A percentile compares a stretch with the other conserved stretches of the same genome.
Conservation (phyloP, 306 rosid genomes). For the Sicyos edulis region DNA sequence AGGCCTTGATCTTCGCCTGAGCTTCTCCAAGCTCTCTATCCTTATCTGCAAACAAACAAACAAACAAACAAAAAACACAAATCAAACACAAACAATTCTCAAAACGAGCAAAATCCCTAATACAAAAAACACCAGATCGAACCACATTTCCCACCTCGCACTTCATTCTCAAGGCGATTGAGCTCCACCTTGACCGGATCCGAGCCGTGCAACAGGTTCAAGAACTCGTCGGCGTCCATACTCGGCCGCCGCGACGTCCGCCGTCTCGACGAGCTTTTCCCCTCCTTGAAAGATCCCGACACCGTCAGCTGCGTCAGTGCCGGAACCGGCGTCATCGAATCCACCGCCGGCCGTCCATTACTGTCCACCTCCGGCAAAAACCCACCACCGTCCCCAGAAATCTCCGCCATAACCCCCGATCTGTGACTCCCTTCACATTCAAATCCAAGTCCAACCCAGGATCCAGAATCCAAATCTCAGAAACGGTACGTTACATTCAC, state of each 20-base stretch:
- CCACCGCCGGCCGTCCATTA: conserved; percentile 14
- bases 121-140: conserved; percentile 52
- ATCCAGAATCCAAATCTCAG: conserved; percentile 40
- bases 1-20: conserved; percentile 94
- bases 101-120: conserved; percentile 30
- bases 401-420: conserved; percentile 78
- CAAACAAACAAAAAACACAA: background rate
- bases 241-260: conserved; percentile 72
- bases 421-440: conserved; percentile 64
- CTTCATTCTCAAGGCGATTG: conserved; percentile 96
- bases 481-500: conserved; percentile 18
- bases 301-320: conserved; percentile 40
- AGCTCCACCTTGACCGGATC: conserved; percentile 99
- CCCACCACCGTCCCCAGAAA: conserved; percentile 53
- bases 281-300: conserved; percentile 92
- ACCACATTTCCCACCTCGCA: conserved; percentile 89
- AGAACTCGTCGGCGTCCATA: conserved; percentile 86
- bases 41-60: conserved; percentile 56
- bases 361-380: conserved; percentile 9
- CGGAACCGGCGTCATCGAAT: conserved; percentile 22
- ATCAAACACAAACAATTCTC: background rate
- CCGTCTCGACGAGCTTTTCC: conserved; percentile 76
- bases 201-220: conserved; percentile 91
- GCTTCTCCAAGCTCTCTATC: conserved; percentile 90
- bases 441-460: conserved; percentile 36